These are phyloP conservation scores for Aspergillus homomorphus DNA, from an alignment of 495 filamentous ascomycete species.

Conservation along the genomic window DNA sequence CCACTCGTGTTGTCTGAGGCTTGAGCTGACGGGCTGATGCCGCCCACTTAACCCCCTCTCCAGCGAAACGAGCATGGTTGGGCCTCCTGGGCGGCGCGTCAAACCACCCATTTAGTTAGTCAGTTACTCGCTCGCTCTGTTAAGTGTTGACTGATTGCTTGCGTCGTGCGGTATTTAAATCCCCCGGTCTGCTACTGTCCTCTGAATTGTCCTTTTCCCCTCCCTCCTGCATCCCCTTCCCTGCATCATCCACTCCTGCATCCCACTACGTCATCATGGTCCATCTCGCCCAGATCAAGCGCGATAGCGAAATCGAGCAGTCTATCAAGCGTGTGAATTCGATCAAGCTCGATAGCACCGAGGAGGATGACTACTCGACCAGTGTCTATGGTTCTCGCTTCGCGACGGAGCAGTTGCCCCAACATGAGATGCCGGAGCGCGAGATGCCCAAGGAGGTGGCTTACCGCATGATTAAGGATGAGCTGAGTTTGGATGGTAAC, in stretches of 20 bases:
- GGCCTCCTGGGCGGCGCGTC: background rate
- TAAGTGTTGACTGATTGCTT: background rate
- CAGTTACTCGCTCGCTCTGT: background rate
- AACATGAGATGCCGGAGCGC: constrained; percentile 80
- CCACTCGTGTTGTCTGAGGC: constrained; percentile 15
- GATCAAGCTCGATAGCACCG: constrained; percentile 33
- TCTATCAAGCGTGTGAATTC: constrained; percentile 27
- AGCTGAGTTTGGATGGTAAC: constrained; percentile 60
- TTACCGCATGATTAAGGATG: constrained; percentile 93
- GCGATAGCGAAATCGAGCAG: constrained; percentile 27
- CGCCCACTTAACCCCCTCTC: background rate
- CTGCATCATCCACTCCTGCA: background rate
- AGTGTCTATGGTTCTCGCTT: constrained; percentile 84
- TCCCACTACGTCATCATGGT: constrained; percentile 29
- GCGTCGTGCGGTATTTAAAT: background rate
- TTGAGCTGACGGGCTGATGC: constrained; percentile 6
- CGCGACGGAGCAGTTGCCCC: constrained; percentile 72
- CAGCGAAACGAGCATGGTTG: background rate
- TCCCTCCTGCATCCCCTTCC: constrained; percentile 2
- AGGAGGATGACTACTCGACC: constrained; percentile 59
- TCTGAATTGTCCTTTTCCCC: background rate
- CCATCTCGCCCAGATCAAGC: constrained; percentile 37
- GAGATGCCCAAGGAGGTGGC: constrained; percentile 90
- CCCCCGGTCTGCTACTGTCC: background rate
- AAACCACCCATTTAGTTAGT: background rate